Evolutionary conservation across 2,329 filamentous ascomycete species (phyloP).

Genomic region (Clonostachys rhizophaga): DNA sequence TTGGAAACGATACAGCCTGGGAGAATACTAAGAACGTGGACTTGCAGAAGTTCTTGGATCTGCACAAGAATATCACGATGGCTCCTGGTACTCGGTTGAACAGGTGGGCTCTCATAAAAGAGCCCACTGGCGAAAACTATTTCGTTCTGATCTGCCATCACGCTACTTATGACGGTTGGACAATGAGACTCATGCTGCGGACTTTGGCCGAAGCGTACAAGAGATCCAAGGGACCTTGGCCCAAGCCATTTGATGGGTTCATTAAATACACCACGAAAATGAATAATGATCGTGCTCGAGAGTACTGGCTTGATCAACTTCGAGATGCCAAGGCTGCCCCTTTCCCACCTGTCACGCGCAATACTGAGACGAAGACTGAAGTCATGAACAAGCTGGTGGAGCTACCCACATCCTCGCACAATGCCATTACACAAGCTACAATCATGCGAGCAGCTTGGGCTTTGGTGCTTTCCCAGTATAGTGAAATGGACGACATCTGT

Average conservation of each 20-base stretch:
- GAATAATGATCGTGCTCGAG: neutral
- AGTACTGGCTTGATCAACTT: slow-evolving; percentile 7
- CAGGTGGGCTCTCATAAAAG: neutral
- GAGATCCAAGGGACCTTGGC: neutral
- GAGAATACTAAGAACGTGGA: neutral
- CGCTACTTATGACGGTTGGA: slow-evolving; percentile 17
- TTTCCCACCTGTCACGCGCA: slow-evolving; percentile 1
- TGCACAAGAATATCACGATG: neutral
- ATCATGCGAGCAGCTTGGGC: neutral
- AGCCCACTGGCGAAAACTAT: neutral
- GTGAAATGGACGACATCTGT: neutral
- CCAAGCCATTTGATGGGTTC: slow-evolving; percentile 2
- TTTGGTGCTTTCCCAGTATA: neutral
- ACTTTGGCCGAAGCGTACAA: slow-evolving; percentile 1
- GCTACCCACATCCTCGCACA: neutral
- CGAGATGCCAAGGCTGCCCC: slow-evolving; percentile 2
- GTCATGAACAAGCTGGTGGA: slow-evolving; percentile 31
- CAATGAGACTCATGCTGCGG: slow-evolving; percentile 4
- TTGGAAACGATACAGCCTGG: slow-evolving; percentile 4
- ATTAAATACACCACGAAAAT: slow-evolving; percentile 4
- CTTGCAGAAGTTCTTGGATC: neutral
- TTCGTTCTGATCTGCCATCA: slow-evolving; percentile 17
- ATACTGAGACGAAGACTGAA: slow-evolving; percentile 17
- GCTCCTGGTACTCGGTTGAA: neutral
- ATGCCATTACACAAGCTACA: neutral